A percentile compares a stretch with the other conserved stretches of the same genome.
Evolutionary conservation across 192 early-diverging fungal species (phyloP).

Genomic region (Mortierella claussenii): DNA sequence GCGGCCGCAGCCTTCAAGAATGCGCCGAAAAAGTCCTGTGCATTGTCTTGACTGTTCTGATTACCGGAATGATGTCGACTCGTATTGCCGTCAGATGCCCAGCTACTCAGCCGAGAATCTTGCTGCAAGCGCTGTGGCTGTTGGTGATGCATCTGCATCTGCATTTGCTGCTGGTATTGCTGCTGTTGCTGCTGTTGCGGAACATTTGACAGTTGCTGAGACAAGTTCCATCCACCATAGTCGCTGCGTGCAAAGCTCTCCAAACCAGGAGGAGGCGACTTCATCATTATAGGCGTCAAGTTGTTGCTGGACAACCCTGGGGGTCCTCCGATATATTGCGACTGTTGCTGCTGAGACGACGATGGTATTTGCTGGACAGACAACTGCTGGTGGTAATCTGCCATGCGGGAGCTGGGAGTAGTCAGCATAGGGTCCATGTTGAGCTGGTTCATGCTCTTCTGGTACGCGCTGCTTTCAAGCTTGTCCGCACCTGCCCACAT

Average conservation of each 20-base stretch:
- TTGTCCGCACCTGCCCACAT: conserved; percentile 27
- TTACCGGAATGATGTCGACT: background rate
- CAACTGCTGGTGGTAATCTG: conserved; percentile 39
- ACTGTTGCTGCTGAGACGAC: conserved; percentile 12
- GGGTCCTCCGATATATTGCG: conserved; percentile 11
- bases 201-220: conserved; percentile 13
- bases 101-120: conserved; percentile 16
- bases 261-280: conserved; percentile 59
- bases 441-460: conserved; percentile 29
- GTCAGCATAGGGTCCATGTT: conserved; percentile 40
- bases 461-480: conserved; percentile 14
- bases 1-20: conserved; percentile 67
- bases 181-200: conserved; percentile 44
- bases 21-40: conserved; percentile 68
- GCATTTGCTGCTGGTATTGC: conserved; percentile 3
- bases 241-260: conserved; percentile 35
- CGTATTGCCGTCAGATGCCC: conserved; percentile 12
- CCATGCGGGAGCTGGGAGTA: conserved; percentile 34
- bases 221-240: conserved; percentile 21
- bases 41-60: conserved; percentile 44
- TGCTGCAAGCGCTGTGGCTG: conserved; percentile 19
- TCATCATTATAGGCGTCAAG: conserved; percentile 40
- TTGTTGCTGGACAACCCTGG: conserved; percentile 17
- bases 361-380: conserved; percentile 30
- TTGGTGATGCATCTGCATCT: conserved; percentile 1